Percentiles rank a stretch among this genome's conserved stretches.
Evolutionary conservation across 192 early-diverging fungal species (phyloP).

Genomic region (Chytriomyces hyalinus): DNA sequence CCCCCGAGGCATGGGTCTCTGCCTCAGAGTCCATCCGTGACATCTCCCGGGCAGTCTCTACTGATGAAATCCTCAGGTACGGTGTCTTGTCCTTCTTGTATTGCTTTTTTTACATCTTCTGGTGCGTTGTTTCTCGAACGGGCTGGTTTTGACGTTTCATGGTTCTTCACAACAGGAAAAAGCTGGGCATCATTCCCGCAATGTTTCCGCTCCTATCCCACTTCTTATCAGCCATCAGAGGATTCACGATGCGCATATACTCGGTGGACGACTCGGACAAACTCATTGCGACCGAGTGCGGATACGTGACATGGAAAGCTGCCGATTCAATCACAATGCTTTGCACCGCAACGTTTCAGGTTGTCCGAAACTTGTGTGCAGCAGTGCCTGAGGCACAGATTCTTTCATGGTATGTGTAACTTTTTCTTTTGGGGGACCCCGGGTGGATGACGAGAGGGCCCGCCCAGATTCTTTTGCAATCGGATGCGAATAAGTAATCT

Average conservation of each 20-base stretch:
- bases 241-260: neutral
- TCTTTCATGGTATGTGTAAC: constrained; percentile 40
- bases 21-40: constrained; percentile 5
- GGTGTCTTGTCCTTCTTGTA: neutral
- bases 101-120: neutral
- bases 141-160: no score
- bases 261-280: neutral
- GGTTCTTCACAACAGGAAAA: constrained; percentile 1
- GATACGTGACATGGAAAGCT: constrained; percentile 12
- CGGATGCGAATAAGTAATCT: neutral
- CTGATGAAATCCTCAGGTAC: constrained; percentile 13
- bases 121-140: neutral
- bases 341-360: constrained; percentile 40
- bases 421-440: neutral
- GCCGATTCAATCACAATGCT: constrained; percentile 27
- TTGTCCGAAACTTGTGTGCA: constrained; percentile 54
- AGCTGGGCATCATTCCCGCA: constrained; percentile 28
- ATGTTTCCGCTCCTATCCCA: constrained; percentile 18
- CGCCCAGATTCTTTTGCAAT: neutral
- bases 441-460: neutral
- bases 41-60: neutral
- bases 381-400: constrained; percentile 46
- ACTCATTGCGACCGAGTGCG: neutral
- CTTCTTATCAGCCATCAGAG: neutral
- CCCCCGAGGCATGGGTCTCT: neutral